These are phyloP conservation scores for Sporothrix brasiliensis DNA, from an alignment of 2,329 filamentous ascomycete genomes.

Conservation along the genomic window DNA sequence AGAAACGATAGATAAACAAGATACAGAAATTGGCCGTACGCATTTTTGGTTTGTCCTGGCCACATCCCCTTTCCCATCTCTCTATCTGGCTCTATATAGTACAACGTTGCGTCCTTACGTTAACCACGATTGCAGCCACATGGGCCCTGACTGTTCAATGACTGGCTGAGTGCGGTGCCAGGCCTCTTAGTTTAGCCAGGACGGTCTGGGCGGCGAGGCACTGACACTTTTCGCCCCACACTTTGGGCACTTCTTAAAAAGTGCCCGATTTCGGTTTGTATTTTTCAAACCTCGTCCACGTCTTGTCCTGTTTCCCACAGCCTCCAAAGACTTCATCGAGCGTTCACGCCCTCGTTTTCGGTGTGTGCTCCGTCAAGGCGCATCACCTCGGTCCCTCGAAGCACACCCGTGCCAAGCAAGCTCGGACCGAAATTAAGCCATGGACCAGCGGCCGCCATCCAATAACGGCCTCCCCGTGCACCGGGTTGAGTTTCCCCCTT, in stretches of 20 bases:
- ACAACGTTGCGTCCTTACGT: background rate
- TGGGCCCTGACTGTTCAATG: background rate
- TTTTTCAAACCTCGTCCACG: background rate
- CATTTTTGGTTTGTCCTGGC: too few relatives aligned
- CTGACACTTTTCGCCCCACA: background rate
- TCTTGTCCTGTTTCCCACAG: background rate
- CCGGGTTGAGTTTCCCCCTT: background rate
- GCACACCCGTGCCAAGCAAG: background rate
- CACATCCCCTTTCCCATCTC: too few relatives aligned
- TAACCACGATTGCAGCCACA: background rate
- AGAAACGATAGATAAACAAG: too few relatives aligned
- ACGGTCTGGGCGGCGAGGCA: background rate
- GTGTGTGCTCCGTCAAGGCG: background rate
- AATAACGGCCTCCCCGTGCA: conserved; percentile 10
- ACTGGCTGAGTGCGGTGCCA: conserved; percentile 1
- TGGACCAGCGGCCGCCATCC: background rate
- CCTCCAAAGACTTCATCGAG: background rate
- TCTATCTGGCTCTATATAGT: too few relatives aligned
- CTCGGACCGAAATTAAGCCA: background rate
- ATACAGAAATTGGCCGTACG: too few relatives aligned
- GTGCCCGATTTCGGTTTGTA: background rate
- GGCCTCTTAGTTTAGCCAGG: background rate
- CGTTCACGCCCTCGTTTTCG: background rate
- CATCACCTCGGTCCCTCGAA: background rate
- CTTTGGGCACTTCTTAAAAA: background rate